These are phyloP conservation scores for Ampelomyces quisqualis DNA, from an alignment of 2,329 filamentous ascomycete genomes.

Conservation along the genomic window DNA sequence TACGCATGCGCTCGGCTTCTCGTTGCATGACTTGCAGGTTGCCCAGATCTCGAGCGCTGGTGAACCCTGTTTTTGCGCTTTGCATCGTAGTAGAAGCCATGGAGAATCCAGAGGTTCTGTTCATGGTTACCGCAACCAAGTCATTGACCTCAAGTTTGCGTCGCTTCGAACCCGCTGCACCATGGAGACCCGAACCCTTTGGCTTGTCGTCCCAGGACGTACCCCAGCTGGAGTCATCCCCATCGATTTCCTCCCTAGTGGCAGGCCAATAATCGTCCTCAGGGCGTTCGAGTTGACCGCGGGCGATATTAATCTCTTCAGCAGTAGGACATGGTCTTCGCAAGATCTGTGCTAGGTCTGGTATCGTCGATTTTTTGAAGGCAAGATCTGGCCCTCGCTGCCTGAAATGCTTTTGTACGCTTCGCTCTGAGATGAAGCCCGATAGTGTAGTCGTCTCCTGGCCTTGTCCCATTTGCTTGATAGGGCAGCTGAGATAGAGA, in stretches of 20 bases:
- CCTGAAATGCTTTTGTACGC: conserved; percentile 56
- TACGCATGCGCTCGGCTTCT: conserved; percentile 35
- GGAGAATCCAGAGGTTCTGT: conserved; percentile 30
- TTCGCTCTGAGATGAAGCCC: conserved; percentile 64
- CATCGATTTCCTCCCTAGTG: conserved; percentile 39
- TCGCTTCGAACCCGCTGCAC: conserved; percentile 26
- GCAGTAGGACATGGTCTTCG: conserved; percentile 61
- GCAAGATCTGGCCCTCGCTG: conserved; percentile 64
- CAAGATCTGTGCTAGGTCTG: conserved; percentile 71
- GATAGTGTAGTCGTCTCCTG: conserved; percentile 67
- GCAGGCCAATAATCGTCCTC: conserved; percentile 43
- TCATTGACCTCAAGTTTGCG: conserved; percentile 27
- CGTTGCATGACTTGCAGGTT: conserved; percentile 44
- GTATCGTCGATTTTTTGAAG: conserved; percentile 63
- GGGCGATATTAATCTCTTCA: conserved; percentile 25
- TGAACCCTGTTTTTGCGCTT: conserved; percentile 34
- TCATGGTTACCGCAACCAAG: conserved; percentile 33
- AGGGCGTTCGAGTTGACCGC: conserved; percentile 25
- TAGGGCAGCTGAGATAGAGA: conserved; percentile 80
- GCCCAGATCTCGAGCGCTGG: conserved; percentile 40
- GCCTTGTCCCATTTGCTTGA: conserved; percentile 65
- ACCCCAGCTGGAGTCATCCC: conserved; percentile 25
- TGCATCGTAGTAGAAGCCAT: conserved; percentile 27
- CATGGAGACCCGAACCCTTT: conserved; percentile 4
- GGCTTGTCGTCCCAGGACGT: conserved; percentile 12